These are phyloP conservation scores for Saksenaea vasiformis DNA, from an alignment of 371 early-diverging fungal genomes.

Conservation along the genomic window DNA sequence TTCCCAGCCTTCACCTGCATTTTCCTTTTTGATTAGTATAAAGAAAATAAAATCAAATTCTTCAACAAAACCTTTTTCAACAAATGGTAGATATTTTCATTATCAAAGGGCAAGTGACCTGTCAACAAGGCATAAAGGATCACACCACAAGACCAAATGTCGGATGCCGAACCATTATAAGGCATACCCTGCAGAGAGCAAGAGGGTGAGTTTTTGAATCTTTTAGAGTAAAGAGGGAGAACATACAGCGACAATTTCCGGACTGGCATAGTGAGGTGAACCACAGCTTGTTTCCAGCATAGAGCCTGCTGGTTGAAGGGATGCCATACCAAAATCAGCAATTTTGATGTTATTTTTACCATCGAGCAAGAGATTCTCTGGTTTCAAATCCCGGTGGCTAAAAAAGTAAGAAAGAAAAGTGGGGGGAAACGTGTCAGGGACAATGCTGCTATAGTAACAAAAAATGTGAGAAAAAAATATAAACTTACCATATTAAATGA, in stretches of 20 bases:
- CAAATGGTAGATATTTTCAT: conserved; percentile 75
- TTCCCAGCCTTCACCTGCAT: conserved; percentile 59
- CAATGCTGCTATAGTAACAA: neutral
- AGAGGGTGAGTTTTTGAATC: neutral
- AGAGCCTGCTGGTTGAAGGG: conserved; percentile 69
- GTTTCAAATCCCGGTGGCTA: conserved; percentile 97
- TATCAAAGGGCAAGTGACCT: conserved; percentile 85
- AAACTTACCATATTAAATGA: conserved; percentile 46
- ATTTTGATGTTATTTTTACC: conserved; percentile 77
- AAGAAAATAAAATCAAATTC: conserved; percentile 37
- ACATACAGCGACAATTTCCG: conserved; percentile 84
- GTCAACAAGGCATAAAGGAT: conserved; percentile 74
- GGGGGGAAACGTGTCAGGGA: neutral
- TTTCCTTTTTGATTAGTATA: conserved; percentile 45
- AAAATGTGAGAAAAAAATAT: neutral
- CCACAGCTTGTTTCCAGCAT: conserved; percentile 86
- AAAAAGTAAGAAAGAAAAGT: neutral
- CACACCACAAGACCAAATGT: conserved; percentile 82
- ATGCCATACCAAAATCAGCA: conserved; percentile 89
- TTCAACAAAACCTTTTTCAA: conserved; percentile 58
- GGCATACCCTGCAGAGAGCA: conserved; percentile 56
- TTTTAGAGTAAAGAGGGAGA: conserved; percentile 17
- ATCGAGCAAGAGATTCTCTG: conserved; percentile 92
- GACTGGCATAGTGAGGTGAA: conserved; percentile 92
- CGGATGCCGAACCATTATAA: conserved; percentile 77